Evolutionary conservation across 768 basidiomycete species (phyloP).

Genomic region (Coprinellus aureogranulatus): DNA sequence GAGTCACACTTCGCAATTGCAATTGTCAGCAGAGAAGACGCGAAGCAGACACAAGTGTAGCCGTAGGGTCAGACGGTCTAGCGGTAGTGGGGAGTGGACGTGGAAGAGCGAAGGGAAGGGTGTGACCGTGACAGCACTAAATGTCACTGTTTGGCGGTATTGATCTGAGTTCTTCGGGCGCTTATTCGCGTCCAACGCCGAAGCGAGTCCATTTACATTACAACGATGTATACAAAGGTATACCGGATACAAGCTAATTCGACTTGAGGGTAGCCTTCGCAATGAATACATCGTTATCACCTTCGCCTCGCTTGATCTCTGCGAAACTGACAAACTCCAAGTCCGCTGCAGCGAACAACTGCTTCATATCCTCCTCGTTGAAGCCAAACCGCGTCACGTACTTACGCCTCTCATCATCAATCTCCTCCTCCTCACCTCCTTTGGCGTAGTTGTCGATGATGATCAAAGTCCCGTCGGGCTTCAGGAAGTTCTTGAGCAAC

Average conservation of each 20-base stretch:
- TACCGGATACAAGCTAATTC: no score
- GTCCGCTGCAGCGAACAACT: conserved; percentile 52
- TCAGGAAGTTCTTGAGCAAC: conserved; percentile 53
- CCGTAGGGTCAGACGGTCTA: no score
- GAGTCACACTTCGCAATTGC: conserved; percentile 1
- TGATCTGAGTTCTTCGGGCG: no score
- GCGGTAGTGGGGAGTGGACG: no score
- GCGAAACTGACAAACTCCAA: conserved; percentile 44
- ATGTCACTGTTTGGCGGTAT: no score
- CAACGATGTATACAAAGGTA: no score
- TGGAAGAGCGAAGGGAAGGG: no score
- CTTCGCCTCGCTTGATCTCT: conserved; percentile 29
- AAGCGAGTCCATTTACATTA: no score
- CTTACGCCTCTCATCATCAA: conserved; percentile 1
- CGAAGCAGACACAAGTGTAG: no score
- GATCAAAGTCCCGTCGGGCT: conserved; percentile 58
- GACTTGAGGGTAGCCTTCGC: conserved; percentile 40
- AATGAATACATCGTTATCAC: conserved; percentile 49
- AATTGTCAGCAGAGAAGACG: not conserved
- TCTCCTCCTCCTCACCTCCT: conserved; percentile 2
- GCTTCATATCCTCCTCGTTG: conserved; percentile 43
- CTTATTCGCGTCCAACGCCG: no score
- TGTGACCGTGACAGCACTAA: no score
- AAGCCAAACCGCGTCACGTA: conserved; percentile 40
- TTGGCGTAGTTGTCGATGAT: conserved; percentile 47